Conservation (phyloP, 2,329 filamentous ascomycete species). For the Cylindrodendrum hubeiense region DNA sequence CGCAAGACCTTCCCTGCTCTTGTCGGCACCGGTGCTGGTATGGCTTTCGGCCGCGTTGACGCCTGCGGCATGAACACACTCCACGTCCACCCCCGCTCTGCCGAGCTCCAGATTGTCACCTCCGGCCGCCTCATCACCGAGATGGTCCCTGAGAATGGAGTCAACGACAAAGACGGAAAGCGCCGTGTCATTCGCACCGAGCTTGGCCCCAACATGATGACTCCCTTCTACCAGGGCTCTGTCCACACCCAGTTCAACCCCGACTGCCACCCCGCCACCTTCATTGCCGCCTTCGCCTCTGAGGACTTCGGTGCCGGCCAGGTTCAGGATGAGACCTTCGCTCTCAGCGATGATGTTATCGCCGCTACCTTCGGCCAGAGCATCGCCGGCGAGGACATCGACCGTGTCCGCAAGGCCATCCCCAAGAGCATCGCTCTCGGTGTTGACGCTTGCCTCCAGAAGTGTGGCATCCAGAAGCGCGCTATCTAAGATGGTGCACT, state of each 20-base stretch:
- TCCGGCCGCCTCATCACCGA: slow-evolving; percentile 62
- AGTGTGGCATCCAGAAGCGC: slow-evolving; percentile 55
- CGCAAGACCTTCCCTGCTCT: slow-evolving; percentile 69
- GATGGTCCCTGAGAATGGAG: slow-evolving; percentile 66
- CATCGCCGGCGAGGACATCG: slow-evolving; percentile 60
- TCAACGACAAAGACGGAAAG: slow-evolving; percentile 49
- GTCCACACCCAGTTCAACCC: slow-evolving; percentile 70
- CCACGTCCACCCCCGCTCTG: slow-evolving; percentile 66
- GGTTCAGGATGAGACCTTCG: slow-evolving; percentile 62
- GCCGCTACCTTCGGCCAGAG: slow-evolving; percentile 59
- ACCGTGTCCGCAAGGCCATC: slow-evolving; percentile 53
- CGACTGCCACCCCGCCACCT: slow-evolving; percentile 61
- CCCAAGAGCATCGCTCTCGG: slow-evolving; percentile 64
- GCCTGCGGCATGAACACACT: slow-evolving; percentile 69
- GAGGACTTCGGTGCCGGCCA: slow-evolving; percentile 66
- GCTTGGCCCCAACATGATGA: slow-evolving; percentile 60
- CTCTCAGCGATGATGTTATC: slow-evolving; percentile 58
- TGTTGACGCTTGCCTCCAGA: slow-evolving; percentile 62
- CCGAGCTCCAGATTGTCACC: slow-evolving; percentile 65
- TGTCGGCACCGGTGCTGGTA: slow-evolving; percentile 62
- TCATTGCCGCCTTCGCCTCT: slow-evolving; percentile 61
- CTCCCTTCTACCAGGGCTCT: slow-evolving; percentile 65
- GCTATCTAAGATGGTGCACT: slow-evolving; percentile 21
- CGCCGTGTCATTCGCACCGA: slow-evolving; percentile 57
- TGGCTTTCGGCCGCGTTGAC: slow-evolving; percentile 64